Evolutionary conservation across 1,139 yeast species (phyloP).

Genomic region (Hyphopichia buzzinii): DNA sequence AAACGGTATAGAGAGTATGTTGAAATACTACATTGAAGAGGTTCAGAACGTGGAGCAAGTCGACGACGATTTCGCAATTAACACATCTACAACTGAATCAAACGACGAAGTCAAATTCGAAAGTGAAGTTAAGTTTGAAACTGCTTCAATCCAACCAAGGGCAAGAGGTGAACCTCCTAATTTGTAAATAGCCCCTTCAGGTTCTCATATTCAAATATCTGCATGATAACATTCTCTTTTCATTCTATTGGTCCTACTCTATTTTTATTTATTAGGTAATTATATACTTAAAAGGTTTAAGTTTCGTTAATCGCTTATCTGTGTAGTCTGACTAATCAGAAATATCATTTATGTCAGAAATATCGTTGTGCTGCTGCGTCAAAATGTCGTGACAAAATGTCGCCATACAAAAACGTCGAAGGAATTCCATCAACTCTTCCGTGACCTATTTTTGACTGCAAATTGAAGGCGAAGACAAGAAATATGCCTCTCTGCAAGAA

Average conservation of each 20-base stretch:
- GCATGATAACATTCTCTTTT: background rate
- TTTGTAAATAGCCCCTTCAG: slow-evolving; percentile 22
- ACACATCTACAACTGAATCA: slow-evolving; percentile 27
- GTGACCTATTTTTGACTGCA: too few species aligned
- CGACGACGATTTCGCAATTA: slow-evolving; percentile 26
- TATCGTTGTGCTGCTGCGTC: too few species aligned
- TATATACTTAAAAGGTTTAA: background rate
- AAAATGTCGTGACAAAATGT: too few species aligned
- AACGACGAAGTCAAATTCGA: slow-evolving; percentile 40
- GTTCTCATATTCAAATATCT: background rate
- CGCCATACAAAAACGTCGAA: too few species aligned
- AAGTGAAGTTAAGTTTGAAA: slow-evolving; percentile 15
- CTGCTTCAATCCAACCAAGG: slow-evolving; percentile 28
- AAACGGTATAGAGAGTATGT: slow-evolving; percentile 79
- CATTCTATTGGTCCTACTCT: background rate
- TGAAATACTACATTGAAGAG: slow-evolving; percentile 77
- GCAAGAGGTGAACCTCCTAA: slow-evolving; percentile 43
- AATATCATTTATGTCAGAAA: too few species aligned
- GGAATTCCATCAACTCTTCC: too few species aligned
- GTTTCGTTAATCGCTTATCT: too few species aligned
- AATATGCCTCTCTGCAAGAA: too few species aligned
- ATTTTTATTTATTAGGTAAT: background rate
- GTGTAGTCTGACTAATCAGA: too few species aligned
- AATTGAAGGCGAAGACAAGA: too few species aligned
- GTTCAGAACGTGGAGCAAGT: slow-evolving; percentile 67